These are phyloP conservation scores for Limonium bicolor DNA, from an alignment of 148 eudicot species.

Conservation along the genomic window DNA sequence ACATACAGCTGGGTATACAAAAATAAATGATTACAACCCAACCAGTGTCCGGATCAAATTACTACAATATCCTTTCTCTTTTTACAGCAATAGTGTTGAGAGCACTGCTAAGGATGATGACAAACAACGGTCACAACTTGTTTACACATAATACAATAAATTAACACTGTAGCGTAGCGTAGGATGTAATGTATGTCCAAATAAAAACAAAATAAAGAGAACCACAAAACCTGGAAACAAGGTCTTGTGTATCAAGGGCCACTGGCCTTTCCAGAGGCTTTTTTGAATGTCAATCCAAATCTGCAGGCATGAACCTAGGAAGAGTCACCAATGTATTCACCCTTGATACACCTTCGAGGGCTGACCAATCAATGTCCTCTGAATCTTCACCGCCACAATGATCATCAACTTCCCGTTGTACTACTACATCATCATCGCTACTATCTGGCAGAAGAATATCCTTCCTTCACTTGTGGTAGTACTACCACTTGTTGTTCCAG, in stretches of 20 bases:
- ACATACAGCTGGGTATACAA: too few species aligned
- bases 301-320: constrained; percentile 45
- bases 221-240: constrained; percentile 1
- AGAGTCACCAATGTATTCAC: constrained; percentile 58
- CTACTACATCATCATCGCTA: constrained; percentile 10
- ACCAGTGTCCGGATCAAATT: too few species aligned
- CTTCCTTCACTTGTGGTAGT: constrained; percentile 18
- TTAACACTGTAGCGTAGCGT: too few species aligned
- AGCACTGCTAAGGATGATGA: too few species aligned
- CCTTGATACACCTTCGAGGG: constrained; percentile 73
- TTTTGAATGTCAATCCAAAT: constrained; percentile 17
- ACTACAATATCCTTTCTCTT: too few species aligned
- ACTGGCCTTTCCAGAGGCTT: constrained; percentile 9
- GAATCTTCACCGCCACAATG: not conserved
- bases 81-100: too few species aligned
- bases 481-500: too few species aligned
- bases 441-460: constrained; percentile 10
- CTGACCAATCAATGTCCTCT: constrained; percentile 37
- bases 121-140: too few species aligned
- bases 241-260: constrained; percentile 14
- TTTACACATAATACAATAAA: too few species aligned
- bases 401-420: not conserved
- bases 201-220: not conserved
- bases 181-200: too few species aligned
- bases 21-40: too few species aligned